Evolutionary conservation across 2,329 filamentous ascomycete genomes (phyloP).

Genomic region (Exophiala dermatitidis): DNA sequence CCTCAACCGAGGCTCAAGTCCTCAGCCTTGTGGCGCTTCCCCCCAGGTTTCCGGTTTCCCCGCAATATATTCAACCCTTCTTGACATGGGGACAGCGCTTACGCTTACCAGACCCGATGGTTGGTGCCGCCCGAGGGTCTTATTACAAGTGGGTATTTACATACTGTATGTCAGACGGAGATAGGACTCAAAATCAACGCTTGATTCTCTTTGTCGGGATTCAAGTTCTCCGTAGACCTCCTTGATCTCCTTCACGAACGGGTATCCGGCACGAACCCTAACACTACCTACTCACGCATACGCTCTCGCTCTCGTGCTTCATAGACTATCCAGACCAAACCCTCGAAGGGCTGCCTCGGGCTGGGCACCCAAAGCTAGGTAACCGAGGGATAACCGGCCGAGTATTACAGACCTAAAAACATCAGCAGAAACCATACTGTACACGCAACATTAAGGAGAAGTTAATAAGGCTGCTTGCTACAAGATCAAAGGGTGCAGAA

Average conservation of each 20-base stretch:
- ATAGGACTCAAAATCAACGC: background rate
- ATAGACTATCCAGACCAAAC: too few species aligned
- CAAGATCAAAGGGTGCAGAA: too few species aligned
- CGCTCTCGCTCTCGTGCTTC: too few species aligned
- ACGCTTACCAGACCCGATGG: too few species aligned
- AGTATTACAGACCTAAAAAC: too few species aligned
- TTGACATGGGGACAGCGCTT: too few species aligned
- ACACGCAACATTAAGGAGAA: too few species aligned
- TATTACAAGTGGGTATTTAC: too few species aligned
- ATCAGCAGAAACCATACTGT: too few species aligned
- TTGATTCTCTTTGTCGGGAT: background rate
- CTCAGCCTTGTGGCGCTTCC: background rate
- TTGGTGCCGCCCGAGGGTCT: too few species aligned
- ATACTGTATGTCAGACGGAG: background rate
- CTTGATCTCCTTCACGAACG: background rate
- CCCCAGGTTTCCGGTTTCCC: background rate
- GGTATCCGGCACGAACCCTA: background rate
- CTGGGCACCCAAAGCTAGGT: background rate
- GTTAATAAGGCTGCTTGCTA: too few species aligned
- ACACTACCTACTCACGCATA: background rate
- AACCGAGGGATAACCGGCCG: too few species aligned
- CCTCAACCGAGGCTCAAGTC: background rate
- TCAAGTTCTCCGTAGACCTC: background rate
- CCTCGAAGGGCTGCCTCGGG: background rate
- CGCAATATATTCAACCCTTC: background rate